These are phyloP conservation scores for Aquilaria sinensis DNA, from an alignment of 345 rosid species.

Conservation along the genomic window DNA sequence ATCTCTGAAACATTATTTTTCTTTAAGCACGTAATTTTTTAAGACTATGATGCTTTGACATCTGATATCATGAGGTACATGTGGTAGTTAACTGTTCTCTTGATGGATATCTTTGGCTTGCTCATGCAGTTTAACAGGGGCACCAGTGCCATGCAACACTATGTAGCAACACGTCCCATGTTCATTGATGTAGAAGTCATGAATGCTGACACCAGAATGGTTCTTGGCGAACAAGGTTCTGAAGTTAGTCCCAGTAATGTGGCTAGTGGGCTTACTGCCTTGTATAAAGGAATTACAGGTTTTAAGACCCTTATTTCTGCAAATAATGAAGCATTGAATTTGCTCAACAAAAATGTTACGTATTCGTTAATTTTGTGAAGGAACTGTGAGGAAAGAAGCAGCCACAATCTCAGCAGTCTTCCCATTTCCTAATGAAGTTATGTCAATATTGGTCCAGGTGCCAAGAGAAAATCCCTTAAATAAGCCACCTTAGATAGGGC, in stretches of 20 bases:
- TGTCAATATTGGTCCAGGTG: slow-evolving; percentile 95
- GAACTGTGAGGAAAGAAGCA: slow-evolving; percentile 90
- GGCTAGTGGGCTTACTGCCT: slow-evolving; percentile 82
- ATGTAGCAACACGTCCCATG: slow-evolving; percentile 95
- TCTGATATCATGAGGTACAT: too few relatives aligned
- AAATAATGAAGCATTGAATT: slow-evolving; percentile 10
- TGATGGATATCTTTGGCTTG: slow-evolving; percentile 4
- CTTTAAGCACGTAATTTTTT: not conserved
- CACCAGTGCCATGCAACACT: slow-evolving; percentile 96
- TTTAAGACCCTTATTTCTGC: slow-evolving; percentile 19
- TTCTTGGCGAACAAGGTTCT: slow-evolving; percentile 81
- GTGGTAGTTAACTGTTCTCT: not conserved
- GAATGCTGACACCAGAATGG: slow-evolving; percentile 87
- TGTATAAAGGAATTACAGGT: slow-evolving; percentile 95
- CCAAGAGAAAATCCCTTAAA: not conserved
- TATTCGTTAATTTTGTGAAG: slow-evolving; percentile 31
- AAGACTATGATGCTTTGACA: too few relatives aligned
- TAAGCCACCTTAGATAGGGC: not conserved
- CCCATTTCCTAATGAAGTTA: slow-evolving; percentile 91
- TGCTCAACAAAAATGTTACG: slow-evolving; percentile 2
- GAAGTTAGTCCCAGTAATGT: slow-evolving; percentile 83
- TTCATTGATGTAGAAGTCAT: slow-evolving; percentile 91
- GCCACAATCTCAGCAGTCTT: slow-evolving; percentile 90
- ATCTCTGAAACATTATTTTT: too few relatives aligned
- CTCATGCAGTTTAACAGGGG: slow-evolving; percentile 84